Evolutionary conservation across 2,329 filamentous ascomycete genomes (phyloP).

Genomic region (Trichoderma aggressivum): DNA sequence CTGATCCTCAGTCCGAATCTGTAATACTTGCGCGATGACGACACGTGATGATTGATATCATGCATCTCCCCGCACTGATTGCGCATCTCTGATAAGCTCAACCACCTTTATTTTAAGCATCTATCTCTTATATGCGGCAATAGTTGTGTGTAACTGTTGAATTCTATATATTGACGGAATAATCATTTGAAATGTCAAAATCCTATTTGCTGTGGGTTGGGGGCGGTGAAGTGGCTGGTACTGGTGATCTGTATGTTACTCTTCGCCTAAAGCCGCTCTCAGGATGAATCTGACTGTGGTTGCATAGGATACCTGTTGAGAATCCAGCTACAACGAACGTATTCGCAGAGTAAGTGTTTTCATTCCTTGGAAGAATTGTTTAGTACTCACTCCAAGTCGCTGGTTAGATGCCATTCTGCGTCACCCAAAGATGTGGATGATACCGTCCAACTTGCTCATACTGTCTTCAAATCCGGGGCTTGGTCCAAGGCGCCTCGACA

Average conservation of each 20-base stretch:
- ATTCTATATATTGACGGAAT: neutral
- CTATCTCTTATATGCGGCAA: neutral
- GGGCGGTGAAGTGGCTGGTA: conserved; percentile 32
- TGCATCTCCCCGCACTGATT: conserved; percentile 1
- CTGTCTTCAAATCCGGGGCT: conserved; percentile 61
- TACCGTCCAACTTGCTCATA: conserved; percentile 48
- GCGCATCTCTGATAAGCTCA: neutral
- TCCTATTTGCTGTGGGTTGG: conserved; percentile 26
- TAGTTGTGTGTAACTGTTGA: neutral
- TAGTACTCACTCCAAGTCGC: neutral
- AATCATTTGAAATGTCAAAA: neutral
- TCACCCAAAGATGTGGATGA: conserved; percentile 29
- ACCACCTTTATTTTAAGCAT: neutral
- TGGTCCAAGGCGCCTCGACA: conserved; percentile 62
- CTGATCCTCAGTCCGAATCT: neutral
- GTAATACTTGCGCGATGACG: neutral
- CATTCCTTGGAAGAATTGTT: neutral
- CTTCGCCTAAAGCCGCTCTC: neutral
- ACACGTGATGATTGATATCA: conserved; percentile 11
- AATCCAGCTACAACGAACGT: conserved; percentile 44
- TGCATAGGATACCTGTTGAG: conserved; percentile 47
- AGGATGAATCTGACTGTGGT: neutral
- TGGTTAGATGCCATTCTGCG: conserved; percentile 29
- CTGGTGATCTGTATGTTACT: conserved; percentile 43
- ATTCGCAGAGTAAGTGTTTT: conserved; percentile 11